Base-by-base conservation (phyloP, 2,329 filamentous ascomycete species). In the Claviceps quebecensis region DNA sequence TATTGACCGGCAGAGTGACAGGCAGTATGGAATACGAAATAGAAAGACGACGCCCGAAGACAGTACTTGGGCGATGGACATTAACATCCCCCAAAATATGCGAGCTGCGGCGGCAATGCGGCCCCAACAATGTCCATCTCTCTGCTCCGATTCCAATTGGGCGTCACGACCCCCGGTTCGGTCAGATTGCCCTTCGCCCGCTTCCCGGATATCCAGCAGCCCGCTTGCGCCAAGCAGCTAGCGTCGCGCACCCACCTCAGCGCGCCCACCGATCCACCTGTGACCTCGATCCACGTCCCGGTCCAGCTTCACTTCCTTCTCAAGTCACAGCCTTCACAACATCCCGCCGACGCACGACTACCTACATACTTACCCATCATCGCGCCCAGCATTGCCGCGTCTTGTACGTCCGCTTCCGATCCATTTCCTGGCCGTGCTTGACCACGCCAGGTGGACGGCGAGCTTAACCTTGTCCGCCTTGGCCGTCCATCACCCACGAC, bases 181-280 rank as follows among this genome's bases (percentile, higher is more conserved):
- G 46, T 50, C 48, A 23, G n/a, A 26, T 17, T 47, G 38, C 52
- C 44, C 45, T 50, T 37, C 48, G 52, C 52, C 52, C 39, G 41
- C 47, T 39, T 49, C 47, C 51, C 51, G 38, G 51, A 48, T 47
- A 53, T 45, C 48, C 51, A 50, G 44, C 45, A 48, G 41, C 38
- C 47, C 45, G 52, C 48, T 40, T 36, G 34, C 48, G 45, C 52
- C 45, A 48, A 47, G 45, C 45, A 50, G 8, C 39, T 48, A 37
- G 52, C 45, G 45, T 45, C 26, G 48, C 48, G 45, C 45, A 53
- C 45, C 45, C 36, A 38, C 52, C 48, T 53, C n/a, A 17, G 26
- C 38, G 4, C n/a, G 6, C 23, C 6, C 40, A 17, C 16, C 44
- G 29, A 34, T 34, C 29, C 29, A 34, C 29, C 19, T 19, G 19